Evolutionary conservation across 805 yeast genomes (phyloP).

Genomic region (Middelhovenomyces tepae): DNA sequence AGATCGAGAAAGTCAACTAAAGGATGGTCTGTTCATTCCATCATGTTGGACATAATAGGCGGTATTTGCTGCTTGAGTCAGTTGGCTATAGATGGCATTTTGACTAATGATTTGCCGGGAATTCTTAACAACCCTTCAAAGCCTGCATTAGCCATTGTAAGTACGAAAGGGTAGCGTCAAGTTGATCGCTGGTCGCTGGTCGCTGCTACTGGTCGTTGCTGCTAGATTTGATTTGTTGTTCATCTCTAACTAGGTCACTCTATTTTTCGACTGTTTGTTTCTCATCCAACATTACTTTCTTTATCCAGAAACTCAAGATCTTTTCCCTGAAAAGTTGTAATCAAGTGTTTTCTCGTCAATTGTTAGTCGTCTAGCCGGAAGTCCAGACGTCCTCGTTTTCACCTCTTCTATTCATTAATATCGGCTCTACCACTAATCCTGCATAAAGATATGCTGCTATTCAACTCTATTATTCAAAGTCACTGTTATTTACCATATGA

Average conservation of each 20-base stretch:
- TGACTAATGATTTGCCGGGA: conserved; percentile 26
- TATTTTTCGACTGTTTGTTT: conserved; percentile 25
- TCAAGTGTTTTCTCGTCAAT: too few relatives aligned
- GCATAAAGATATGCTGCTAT: too few relatives aligned
- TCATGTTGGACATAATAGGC: conserved; percentile 36
- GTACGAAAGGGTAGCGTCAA: background rate
- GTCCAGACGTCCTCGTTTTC: too few relatives aligned
- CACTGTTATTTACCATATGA: too few relatives aligned
- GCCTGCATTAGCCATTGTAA: conserved; percentile 31
- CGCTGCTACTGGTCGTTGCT: conserved; percentile 3
- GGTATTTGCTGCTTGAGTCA: conserved; percentile 34
- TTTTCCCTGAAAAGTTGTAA: too few relatives aligned
- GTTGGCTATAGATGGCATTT: conserved; percentile 32
- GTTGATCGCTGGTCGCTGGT: background rate
- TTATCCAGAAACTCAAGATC: too few relatives aligned
- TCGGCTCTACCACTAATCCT: too few relatives aligned
- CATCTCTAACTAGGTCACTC: conserved; percentile 16
- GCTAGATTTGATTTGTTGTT: background rate
- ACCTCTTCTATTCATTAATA: too few relatives aligned
- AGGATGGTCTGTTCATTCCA: conserved; percentile 37
- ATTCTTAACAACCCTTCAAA: conserved; percentile 37
- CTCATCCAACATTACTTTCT: conserved; percentile 25
- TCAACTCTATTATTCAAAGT: too few relatives aligned
- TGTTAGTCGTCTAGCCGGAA: too few relatives aligned
- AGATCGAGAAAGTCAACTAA: conserved; percentile 34